phyloP scores from a whole-genome alignment of 1,284 basidiomycete genomes.

The Cutaneotrichosporon sp. region DNA sequence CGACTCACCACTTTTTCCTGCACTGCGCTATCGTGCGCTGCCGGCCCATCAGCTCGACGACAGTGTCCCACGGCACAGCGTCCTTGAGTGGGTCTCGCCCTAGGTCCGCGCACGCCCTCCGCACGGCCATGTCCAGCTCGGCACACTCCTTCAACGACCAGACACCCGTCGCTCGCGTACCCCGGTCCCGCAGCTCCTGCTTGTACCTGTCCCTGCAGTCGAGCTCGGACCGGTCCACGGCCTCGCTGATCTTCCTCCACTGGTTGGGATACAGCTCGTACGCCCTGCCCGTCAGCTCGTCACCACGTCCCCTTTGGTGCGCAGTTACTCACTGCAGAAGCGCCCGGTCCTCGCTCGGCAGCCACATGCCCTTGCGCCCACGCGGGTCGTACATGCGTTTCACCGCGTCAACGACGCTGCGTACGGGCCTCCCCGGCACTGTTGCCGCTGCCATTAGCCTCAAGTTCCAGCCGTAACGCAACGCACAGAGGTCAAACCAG shows the following conservation, averaged over 20 bases:
- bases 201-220: slow-evolving; percentile 40
- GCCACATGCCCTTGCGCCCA: slow-evolving; percentile 39
- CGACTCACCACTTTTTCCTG: slow-evolving; percentile 30
- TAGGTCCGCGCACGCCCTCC: slow-evolving; percentile 17
- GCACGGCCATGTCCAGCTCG: slow-evolving; percentile 17
- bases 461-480: not conserved
- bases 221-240: slow-evolving; percentile 33
- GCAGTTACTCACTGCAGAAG: slow-evolving; percentile 25
- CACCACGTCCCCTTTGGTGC: not conserved
- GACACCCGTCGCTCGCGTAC: slow-evolving; percentile 17
- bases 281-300: slow-evolving; percentile 17
- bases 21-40: slow-evolving; percentile 24
- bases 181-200: slow-evolving; percentile 22
- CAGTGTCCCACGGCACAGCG: slow-evolving; percentile 33
- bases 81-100: slow-evolving; percentile 13
- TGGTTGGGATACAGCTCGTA: slow-evolving; percentile 28
- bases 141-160: slow-evolving; percentile 25
- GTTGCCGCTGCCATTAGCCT: slow-evolving; percentile 13
- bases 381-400: slow-evolving; percentile 38
- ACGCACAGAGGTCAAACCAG: slow-evolving; percentile 27
- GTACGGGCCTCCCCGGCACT: slow-evolving; percentile 36
- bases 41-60: slow-evolving; percentile 24
- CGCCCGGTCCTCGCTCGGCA: slow-evolving; percentile 29
- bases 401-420: slow-evolving; percentile 33
- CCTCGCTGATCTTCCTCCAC: slow-evolving; percentile 35